These are phyloP conservation scores for Otatea glauca DNA, from an alignment of 176 grass and related monocot genomes.

Conservation along the genomic window DNA sequence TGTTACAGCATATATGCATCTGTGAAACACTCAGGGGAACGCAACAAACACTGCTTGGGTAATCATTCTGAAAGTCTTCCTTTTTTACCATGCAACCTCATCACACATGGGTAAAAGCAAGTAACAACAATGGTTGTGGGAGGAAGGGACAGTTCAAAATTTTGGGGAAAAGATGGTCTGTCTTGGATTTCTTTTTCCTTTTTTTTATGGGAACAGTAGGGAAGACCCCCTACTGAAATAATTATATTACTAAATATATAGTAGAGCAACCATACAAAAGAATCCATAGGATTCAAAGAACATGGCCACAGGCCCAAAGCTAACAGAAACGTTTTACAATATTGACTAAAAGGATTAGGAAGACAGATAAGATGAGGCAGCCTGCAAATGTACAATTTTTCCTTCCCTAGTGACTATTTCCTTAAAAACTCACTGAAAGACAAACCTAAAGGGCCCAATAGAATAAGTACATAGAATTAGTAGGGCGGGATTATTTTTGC, in stretches of 20 bases:
- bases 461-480: neutral
- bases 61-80: neutral
- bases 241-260: neutral
- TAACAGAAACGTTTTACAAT: conserved; percentile 2
- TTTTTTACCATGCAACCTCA: conserved; percentile 2
- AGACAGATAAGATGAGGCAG: neutral
- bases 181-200: neutral
- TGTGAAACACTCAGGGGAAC: neutral
- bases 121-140: conserved; percentile 3
- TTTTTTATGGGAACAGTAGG: neutral
- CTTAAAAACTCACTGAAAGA: neutral
- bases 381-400: neutral
- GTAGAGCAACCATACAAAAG: neutral
- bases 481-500: neutral
- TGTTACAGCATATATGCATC: conserved; percentile 15
- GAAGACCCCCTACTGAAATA: neutral
- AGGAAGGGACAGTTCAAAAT: neutral
- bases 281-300: neutral
- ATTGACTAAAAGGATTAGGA: neutral
- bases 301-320: neutral
- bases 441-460: neutral
- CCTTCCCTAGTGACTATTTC: neutral
- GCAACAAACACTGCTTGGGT: neutral
- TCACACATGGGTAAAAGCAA: conserved; percentile 1
- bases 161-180: neutral